Evolutionary conservation across 495 filamentous ascomycete genomes (phyloP).

Genomic region (Penicillium canariense): DNA sequence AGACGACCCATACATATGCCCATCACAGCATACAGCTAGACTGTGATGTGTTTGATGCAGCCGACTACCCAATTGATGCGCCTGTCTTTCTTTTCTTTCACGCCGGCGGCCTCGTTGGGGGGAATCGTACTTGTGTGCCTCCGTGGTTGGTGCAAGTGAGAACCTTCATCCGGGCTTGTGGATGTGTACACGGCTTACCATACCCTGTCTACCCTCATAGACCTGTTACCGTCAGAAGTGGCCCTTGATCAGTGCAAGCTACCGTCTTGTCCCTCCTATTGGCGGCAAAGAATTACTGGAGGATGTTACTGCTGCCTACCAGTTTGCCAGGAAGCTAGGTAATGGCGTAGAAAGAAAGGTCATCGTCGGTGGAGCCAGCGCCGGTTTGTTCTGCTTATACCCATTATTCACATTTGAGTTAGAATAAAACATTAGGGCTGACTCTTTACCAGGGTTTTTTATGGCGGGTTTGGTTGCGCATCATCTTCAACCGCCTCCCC

Average conservation of each 20-base stretch:
- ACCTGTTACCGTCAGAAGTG: neutral
- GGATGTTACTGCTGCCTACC: neutral
- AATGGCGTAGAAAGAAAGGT: neutral
- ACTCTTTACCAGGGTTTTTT: neutral
- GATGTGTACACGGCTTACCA: too few relatives aligned
- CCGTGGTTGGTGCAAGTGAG: constrained; percentile 1
- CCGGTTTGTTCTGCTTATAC: too few relatives aligned
- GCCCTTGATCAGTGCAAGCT: neutral
- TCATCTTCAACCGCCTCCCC: neutral
- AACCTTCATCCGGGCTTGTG: neutral
- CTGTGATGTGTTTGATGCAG: neutral
- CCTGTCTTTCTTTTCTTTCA: constrained; percentile 1
- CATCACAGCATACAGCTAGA: neutral
- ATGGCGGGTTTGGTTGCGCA: neutral
- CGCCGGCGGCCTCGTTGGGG: neutral
- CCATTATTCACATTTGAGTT: too few relatives aligned
- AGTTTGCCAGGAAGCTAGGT: neutral
- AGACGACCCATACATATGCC: neutral
- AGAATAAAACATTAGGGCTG: too few relatives aligned
- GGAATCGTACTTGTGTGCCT: neutral
- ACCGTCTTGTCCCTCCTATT: neutral
- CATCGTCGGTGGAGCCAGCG: neutral
- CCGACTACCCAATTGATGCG: neutral
- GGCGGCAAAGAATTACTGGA: neutral
- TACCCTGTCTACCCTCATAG: neutral